phyloP scores from a whole-genome alignment of 352 stramenopile genomes.

The Pythium periplocum region DNA sequence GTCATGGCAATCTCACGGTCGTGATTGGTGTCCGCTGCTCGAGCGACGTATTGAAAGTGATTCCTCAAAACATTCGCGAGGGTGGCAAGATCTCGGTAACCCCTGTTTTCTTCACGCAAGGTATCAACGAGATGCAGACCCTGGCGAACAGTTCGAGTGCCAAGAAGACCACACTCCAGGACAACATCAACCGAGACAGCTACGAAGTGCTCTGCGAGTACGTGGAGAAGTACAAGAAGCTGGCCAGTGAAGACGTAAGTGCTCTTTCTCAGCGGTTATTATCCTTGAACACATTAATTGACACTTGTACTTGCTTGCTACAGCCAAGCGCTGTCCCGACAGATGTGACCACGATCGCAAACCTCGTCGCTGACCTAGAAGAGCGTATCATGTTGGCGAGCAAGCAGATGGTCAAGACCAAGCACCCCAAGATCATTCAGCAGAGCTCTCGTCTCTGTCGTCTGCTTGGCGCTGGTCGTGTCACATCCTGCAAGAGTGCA shows the following conservation, averaged over 20 bases:
- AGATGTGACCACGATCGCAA: constrained; percentile 9
- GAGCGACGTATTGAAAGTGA: constrained; percentile 25
- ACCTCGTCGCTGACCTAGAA: constrained; percentile 43
- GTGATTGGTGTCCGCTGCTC: constrained; percentile 55
- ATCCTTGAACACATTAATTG: background rate
- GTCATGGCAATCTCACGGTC: constrained; percentile 42
- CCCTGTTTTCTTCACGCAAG: constrained; percentile 66
- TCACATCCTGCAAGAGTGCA: constrained; percentile 94
- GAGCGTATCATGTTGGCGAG: constrained; percentile 46
- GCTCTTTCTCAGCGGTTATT: background rate
- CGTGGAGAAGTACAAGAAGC: constrained; percentile 23
- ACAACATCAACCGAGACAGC: constrained; percentile 74
- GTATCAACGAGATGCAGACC: constrained; percentile 82
- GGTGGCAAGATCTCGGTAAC: constrained; percentile 51
- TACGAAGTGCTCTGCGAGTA: constrained; percentile 37
- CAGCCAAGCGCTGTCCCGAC: constrained; percentile 9
- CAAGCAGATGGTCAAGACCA: constrained; percentile 70
- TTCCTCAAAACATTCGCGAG: constrained; percentile 42
- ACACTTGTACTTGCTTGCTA: background rate
- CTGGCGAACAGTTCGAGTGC: constrained; percentile 62
- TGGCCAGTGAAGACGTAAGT: constrained; percentile 11
- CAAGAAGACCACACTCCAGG: constrained; percentile 66
- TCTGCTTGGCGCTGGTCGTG: constrained; percentile 81
- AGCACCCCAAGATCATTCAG: constrained; percentile 78
- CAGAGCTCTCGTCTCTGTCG: constrained; percentile 61